Evolutionary conservation across 2,329 filamentous ascomycete species (phyloP).

Genomic region (Pseudonectria foliicola): DNA sequence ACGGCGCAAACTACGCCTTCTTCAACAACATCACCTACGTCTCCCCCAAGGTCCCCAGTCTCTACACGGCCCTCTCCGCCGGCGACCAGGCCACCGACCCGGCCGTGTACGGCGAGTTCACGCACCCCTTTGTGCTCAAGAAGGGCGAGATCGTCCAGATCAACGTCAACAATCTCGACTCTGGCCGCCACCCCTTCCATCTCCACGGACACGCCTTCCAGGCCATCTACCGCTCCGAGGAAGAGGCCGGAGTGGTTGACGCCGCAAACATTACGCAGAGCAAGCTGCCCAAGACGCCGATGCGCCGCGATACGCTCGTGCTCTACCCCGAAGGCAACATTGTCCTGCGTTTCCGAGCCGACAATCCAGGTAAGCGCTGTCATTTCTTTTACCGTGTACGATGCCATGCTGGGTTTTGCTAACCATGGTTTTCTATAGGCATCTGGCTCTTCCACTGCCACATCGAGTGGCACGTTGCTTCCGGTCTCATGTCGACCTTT

Average conservation of each 20-base stretch:
- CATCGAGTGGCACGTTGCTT: slow-evolving; percentile 68
- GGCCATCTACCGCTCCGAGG: slow-evolving; percentile 52
- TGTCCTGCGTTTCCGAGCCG: slow-evolving; percentile 58
- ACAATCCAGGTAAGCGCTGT: slow-evolving; percentile 60
- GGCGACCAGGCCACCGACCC: slow-evolving; percentile 53
- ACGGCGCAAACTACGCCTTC: slow-evolving; percentile 56
- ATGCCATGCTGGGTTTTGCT: too few relatives aligned
- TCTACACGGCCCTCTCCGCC: slow-evolving; percentile 67
- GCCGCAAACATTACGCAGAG: slow-evolving; percentile 29
- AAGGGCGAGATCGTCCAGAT: slow-evolving; percentile 63
- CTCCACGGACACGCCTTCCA: slow-evolving; percentile 74
- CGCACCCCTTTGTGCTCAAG: slow-evolving; percentile 61
- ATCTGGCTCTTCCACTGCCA: slow-evolving; percentile 75
- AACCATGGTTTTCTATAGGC: slow-evolving; percentile 23
- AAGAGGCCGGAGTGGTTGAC: slow-evolving; percentile 51
- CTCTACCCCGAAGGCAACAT: slow-evolving; percentile 61
- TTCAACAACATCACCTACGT: slow-evolving; percentile 76
- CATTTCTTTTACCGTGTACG: too few relatives aligned
- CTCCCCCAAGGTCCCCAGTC: slow-evolving; percentile 65
- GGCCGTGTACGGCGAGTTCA: slow-evolving; percentile 57
- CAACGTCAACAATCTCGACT: slow-evolving; percentile 67
- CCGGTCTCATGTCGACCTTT: slow-evolving; percentile 58
- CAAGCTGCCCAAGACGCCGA: slow-evolving; percentile 49
- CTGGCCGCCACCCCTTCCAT: slow-evolving; percentile 68
- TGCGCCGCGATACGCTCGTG: slow-evolving; percentile 63